Evolutionary conservation across 2,329 filamentous ascomycete species (phyloP).

Genomic region (Aspergillus udagawae): DNA sequence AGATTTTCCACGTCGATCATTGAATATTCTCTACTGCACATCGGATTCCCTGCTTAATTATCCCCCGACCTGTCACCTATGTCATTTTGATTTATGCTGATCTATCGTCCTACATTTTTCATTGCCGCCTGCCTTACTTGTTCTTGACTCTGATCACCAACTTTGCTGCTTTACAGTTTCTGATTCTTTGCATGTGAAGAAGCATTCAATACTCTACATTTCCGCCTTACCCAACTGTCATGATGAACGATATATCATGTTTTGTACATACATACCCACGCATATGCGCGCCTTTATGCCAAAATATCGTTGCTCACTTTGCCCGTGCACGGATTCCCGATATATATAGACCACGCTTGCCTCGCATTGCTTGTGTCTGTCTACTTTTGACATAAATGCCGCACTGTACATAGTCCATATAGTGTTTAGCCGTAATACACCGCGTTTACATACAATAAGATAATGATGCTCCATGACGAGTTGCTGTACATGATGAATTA

Average conservation of each 20-base stretch:
- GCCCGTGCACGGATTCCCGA: not conserved
- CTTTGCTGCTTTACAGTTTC: not conserved
- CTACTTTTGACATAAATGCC: not conserved
- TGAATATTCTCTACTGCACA: not conserved
- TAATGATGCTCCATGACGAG: too few relatives aligned
- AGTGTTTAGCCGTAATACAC: not conserved
- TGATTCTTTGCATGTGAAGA: not conserved
- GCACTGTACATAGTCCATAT: not conserved
- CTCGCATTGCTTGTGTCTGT: not conserved
- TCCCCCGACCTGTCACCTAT: not conserved
- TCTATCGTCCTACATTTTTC: not conserved
- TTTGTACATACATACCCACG: conserved; percentile 13
- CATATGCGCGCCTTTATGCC: not conserved
- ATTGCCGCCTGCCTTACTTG: not conserved
- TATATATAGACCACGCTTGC: not conserved
- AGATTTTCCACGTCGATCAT: not conserved
- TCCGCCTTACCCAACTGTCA: not conserved
- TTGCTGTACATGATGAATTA: too few relatives aligned
- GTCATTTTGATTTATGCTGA: not conserved
- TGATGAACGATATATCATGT: not conserved
- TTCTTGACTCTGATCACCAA: not conserved
- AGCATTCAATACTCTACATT: not conserved
- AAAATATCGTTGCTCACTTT: not conserved
- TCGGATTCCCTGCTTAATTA: not conserved
- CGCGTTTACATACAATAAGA: not conserved